A percentile compares a stretch with the other conserved stretches of the same genome.
These are phyloP conservation scores for Aspergillus funiculosus DNA, from an alignment of 495 filamentous ascomycete genomes.

Conservation along the genomic window DNA sequence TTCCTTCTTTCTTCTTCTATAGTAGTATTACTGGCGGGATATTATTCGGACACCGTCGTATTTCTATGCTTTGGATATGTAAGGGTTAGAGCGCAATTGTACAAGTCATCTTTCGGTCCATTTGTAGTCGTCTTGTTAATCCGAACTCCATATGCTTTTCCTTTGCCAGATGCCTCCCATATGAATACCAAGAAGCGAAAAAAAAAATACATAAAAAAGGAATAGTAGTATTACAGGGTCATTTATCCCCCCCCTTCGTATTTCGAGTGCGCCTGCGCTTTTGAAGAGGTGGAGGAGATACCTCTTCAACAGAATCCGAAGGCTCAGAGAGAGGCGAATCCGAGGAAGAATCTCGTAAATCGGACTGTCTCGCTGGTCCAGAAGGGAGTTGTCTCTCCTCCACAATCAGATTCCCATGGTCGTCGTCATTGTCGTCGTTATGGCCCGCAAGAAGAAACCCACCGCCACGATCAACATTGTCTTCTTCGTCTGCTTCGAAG, in stretches of 20 bases:
- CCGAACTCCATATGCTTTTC: neutral
- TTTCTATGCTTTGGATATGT: too few species aligned
- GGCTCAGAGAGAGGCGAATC: neutral
- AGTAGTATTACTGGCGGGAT: too few species aligned
- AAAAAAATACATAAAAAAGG: too few species aligned
- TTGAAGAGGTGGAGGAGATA: slow-evolving; percentile 14
- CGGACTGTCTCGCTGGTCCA: too few species aligned
- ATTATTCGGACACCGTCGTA: too few species aligned
- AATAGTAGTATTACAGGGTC: neutral
- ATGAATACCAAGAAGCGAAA: too few species aligned
- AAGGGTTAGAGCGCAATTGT: neutral
- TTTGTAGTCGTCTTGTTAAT: too few species aligned
- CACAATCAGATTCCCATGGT: slow-evolving; percentile 12
- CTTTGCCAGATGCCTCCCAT: neutral
- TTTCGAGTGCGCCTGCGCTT: slow-evolving; percentile 26
- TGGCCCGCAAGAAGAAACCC: slow-evolving; percentile 13
- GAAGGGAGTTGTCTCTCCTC: slow-evolving; percentile 11
- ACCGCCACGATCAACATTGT: slow-evolving; percentile 25
- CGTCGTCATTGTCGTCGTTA: slow-evolving; percentile 16
- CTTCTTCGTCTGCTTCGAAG: slow-evolving; percentile 12
- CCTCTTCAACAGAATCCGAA: neutral
- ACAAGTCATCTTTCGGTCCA: too few species aligned
- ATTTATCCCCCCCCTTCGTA: slow-evolving; percentile 1
- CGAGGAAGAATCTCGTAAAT: too few species aligned
- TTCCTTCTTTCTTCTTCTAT: neutral